These are phyloP conservation scores for Phyllosticta ampelicida DNA, from an alignment of 2,329 filamentous ascomycete species.

Conservation along the genomic window DNA sequence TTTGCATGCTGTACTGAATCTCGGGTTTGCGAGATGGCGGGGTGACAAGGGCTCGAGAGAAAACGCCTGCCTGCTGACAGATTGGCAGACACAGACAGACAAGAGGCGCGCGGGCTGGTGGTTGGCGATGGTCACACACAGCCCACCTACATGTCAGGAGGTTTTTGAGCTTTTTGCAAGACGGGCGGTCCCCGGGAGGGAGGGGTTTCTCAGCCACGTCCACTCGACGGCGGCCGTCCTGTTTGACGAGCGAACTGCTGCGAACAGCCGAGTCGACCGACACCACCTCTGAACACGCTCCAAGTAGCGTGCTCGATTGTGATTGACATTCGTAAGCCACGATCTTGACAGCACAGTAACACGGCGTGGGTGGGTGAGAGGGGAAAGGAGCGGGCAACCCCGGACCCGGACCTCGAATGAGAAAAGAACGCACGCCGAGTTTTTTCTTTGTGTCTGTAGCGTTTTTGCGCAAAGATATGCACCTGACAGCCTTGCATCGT, in stretches of 20 bases:
- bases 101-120: too few relatives aligned
- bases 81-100: too few relatives aligned
- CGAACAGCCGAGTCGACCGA: neutral
- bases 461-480: neutral
- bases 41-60: too few relatives aligned
- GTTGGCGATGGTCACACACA: too few relatives aligned
- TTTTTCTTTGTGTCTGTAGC: neutral
- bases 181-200: too few relatives aligned
- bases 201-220: too few relatives aligned
- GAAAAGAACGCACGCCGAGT: neutral
- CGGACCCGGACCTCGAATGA: neutral
- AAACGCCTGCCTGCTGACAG: too few relatives aligned
- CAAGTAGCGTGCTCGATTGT: neutral
- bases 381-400: neutral
- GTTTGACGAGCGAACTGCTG: neutral
- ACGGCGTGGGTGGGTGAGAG: neutral
- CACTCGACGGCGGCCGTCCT: too few relatives aligned
- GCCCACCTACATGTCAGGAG: too few relatives aligned
- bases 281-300: neutral
- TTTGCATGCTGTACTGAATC: too few relatives aligned
- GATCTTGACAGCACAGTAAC: neutral
- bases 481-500: neutral
- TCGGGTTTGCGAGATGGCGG: too few relatives aligned
- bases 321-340: neutral
- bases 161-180: too few relatives aligned